Conservation (phyloP, 1,139 yeast genomes). For the Pichia sp. region DNA sequence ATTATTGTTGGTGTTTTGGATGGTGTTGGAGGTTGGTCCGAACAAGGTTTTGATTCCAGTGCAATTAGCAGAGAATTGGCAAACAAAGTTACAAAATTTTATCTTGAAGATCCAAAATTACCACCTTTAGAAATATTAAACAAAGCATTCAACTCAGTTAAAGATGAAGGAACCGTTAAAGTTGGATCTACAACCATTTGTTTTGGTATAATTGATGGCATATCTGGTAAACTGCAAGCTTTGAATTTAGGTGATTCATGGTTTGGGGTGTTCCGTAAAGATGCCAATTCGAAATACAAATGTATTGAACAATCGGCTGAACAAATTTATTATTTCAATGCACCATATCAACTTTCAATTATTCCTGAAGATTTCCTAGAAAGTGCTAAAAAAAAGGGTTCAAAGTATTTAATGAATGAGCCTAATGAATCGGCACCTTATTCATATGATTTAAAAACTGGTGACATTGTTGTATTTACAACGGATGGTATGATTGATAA, state of each 20-base stretch:
- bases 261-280: constrained; percentile 63
- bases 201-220: constrained; percentile 62
- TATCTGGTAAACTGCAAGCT: constrained; percentile 47
- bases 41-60: constrained; percentile 82
- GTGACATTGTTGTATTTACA: constrained; percentile 76
- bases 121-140: constrained; percentile 44
- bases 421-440: constrained; percentile 46
- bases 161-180: constrained; percentile 52
- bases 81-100: constrained; percentile 32
- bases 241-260: constrained; percentile 94
- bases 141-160: constrained; percentile 49
- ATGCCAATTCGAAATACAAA: constrained; percentile 31
- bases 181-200: constrained; percentile 98
- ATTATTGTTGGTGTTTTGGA: constrained; percentile 87
- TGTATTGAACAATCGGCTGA: constrained; percentile 63
- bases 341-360: constrained; percentile 85
- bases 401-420: constrained; percentile 53
- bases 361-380: constrained; percentile 60
- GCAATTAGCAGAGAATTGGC: constrained; percentile 72
- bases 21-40: constrained; percentile 98
- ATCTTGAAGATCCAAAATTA: constrained; percentile 16
- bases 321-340: constrained; percentile 85
- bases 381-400: constrained; percentile 50
- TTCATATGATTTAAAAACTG: constrained; percentile 41
- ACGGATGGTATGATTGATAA: constrained; percentile 95